Evolutionary conservation across 768 basidiomycete genomes (phyloP), one percentile per base, ranked within the genome.

Genomic region (Termitomyces sp.): DNA sequence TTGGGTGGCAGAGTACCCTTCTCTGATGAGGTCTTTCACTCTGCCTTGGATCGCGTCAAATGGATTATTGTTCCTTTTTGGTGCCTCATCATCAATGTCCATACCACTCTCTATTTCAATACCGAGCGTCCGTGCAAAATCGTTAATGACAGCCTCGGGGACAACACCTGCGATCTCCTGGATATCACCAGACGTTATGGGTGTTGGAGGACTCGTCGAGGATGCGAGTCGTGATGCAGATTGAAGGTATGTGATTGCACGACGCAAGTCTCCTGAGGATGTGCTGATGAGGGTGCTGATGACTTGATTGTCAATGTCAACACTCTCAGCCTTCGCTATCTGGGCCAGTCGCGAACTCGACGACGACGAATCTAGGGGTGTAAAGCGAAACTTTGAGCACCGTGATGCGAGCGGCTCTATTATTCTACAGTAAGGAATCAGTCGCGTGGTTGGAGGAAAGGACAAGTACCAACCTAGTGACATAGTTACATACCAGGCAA

Each of bases 401-500:
- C 97, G 88, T n/a, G 95, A 98, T 22, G 97, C 93, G 26, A 99
- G 81, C 0, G 97, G 97, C 68, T 99, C 97, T 56, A 99, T 99
- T 60, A 99, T 99, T 63, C 96, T 99, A 62, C 43, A 44, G 40
- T 18, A 54, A 51, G 53, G 22, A 6, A 49, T 55, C n/a, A 48
- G 28, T 52, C 10, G 14, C 6, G 30, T 28, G 6, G 40, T n/a
- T 16, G 13, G n/a, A 55, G 43, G 3, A n/a, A 30, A 36, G 13
- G 6, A 47, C 45, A 22, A 40, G 10, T 26, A 45, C 82, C 56
- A 35, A 94, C 96, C 97, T 83, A 4, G 97, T 99, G 47, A 99
- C 97, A 71, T 98, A 99, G 76, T 99, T 99, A 76, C 97, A 99
- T 18, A 98, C 93, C 22, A 99, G 78, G 71, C 97, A 99, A 74